These are phyloP conservation scores for Ophiocordyceps camponoti-leonardi DNA, from an alignment of 2,329 filamentous ascomycete species.

Conservation along the genomic window DNA sequence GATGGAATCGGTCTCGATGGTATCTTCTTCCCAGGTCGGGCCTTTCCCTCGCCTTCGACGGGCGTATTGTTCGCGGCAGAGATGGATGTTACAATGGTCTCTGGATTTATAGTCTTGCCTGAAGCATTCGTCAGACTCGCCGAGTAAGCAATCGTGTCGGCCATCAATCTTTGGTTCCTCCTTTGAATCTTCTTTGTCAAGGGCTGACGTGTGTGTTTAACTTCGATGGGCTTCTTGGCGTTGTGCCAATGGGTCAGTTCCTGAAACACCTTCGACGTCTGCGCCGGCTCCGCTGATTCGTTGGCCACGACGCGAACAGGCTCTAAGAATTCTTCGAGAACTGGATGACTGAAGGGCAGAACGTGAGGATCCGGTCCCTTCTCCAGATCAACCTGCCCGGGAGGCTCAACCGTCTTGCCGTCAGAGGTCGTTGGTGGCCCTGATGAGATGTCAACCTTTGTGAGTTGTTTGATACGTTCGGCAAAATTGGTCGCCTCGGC, in stretches of 20 bases:
- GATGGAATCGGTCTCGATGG: conserved; percentile 4
- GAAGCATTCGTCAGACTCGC: conserved; percentile 49
- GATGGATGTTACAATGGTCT: conserved; percentile 34
- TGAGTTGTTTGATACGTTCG: background rate
- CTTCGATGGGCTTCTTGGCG: conserved; percentile 30
- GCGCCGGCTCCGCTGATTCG: conserved; percentile 6
- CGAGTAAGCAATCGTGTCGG: conserved; percentile 50
- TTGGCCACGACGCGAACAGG: conserved; percentile 20
- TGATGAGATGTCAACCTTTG: background rate
- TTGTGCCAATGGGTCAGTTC: conserved; percentile 47
- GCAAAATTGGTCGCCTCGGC: background rate
- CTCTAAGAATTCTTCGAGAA: conserved; percentile 27
- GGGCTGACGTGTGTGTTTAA: conserved; percentile 9
- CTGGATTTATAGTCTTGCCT: conserved; percentile 45
- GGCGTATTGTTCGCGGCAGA: background rate
- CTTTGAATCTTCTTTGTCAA: conserved; percentile 17
- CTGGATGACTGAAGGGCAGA: conserved; percentile 28
- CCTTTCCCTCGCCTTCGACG: background rate
- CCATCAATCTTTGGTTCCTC: conserved; percentile 47
- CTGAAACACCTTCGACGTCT: conserved; percentile 20
- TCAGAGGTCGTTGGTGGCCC: background rate
- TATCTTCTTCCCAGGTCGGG: background rate
- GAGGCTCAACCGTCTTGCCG: background rate
- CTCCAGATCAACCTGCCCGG: background rate
- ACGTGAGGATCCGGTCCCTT: conserved; percentile 8